Percentiles rank a stretch among this genome's conserved stretches.
phyloP scores from a whole-genome alignment of 2,329 filamentous ascomycete genomes.

The Colletotrichum sp. region DNA sequence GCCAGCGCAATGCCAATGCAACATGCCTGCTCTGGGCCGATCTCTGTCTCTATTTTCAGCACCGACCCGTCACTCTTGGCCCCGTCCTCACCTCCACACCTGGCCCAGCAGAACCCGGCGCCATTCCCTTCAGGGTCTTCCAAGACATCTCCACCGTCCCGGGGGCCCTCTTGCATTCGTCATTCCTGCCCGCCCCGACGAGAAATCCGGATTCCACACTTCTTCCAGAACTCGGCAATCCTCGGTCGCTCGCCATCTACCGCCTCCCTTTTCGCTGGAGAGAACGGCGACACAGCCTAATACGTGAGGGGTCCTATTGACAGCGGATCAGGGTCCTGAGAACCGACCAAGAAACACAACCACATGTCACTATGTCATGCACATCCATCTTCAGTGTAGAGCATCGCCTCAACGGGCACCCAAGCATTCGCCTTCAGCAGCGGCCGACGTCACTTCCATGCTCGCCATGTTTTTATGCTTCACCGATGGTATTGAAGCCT shows the following conservation, averaged over 20 bases:
- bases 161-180: slow-evolving; percentile 1
- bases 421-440: background rate
- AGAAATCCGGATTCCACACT: slow-evolving; percentile 14
- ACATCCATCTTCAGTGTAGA: background rate
- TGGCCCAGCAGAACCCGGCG: background rate
- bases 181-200: background rate
- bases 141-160: background rate
- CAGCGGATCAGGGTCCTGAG: background rate
- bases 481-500: background rate
- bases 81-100: background rate
- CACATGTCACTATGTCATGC: background rate
- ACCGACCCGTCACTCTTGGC: slow-evolving; percentile 6
- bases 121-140: slow-evolving; percentile 12
- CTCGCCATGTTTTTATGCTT: background rate
- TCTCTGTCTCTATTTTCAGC: slow-evolving; percentile 19
- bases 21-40: slow-evolving; percentile 9
- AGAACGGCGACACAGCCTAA: background rate
- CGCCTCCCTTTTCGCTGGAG: background rate
- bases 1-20: slow-evolving; percentile 4
- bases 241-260: background rate
- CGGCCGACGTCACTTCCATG: slow-evolving; percentile 11
- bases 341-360: background rate
- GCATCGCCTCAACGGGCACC: slow-evolving; percentile 5
- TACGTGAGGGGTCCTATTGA: background rate
- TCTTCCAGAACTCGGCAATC: slow-evolving; percentile 2